phyloP scores from a whole-genome alignment of 345 rosid genomes.

The Salix exigua region DNA sequence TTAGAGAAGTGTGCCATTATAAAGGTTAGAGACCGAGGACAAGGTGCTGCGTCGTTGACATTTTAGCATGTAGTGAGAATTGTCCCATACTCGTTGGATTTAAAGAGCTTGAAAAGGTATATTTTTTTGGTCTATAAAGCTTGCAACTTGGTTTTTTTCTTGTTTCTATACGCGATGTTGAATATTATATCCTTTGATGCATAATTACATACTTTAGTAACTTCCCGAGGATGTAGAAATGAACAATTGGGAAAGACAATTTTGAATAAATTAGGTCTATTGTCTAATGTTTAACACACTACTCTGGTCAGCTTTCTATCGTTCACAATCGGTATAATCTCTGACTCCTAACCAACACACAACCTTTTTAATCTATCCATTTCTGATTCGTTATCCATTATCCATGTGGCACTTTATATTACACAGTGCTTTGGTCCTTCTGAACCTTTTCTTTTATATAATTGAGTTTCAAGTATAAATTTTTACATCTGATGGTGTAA shows the following conservation, averaged over 20 bases:
- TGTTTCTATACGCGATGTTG: neutral
- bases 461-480: neutral
- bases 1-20: neutral
- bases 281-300: no score
- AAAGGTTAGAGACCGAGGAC: neutral
- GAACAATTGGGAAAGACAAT: neutral
- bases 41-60: neutral
- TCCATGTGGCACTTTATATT: neutral
- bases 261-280: neutral
- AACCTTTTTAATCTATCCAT: neutral
- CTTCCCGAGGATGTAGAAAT: neutral
- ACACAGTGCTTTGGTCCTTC: neutral
- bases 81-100: neutral
- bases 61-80: neutral
- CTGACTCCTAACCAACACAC: slow-evolving; percentile 2
- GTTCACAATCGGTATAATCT: neutral
- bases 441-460: neutral
- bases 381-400: neutral
- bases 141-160: neutral
- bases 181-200: neutral
- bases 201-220: neutral
- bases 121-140: neutral
- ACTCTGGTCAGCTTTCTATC: neutral
- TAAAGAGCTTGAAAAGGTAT: neutral
- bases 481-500: neutral